phyloP scores from a whole-genome alignment of 2,329 filamentous ascomycete genomes.

The Epichloe glyceriae region DNA sequence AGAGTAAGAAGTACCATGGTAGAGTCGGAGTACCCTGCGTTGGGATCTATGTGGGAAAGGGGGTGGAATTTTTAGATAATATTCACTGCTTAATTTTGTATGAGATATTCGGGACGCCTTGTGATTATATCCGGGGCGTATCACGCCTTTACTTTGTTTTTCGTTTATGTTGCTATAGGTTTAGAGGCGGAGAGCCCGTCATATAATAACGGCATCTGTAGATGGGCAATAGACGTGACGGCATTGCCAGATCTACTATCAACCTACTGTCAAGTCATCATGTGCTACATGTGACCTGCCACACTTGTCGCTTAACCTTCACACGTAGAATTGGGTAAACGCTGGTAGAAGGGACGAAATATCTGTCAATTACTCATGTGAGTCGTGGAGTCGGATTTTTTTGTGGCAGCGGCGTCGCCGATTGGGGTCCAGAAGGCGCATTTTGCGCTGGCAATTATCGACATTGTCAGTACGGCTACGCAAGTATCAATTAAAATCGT shows the following conservation, averaged over 20 bases:
- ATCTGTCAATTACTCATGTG: too few species aligned
- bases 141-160: not conserved
- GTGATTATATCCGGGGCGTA: not conserved
- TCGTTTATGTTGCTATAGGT: not conserved
- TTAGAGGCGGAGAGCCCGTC: not conserved
- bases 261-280: not conserved
- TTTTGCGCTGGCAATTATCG: too few species aligned
- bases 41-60: not conserved
- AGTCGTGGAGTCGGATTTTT: too few species aligned
- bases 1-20: slow-evolving; percentile 38
- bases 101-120: not conserved
- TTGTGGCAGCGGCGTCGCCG: too few species aligned
- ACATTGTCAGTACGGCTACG: too few species aligned
- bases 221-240: not conserved
- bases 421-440: too few species aligned
- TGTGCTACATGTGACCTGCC: not conserved
- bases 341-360: too few species aligned
- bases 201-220: not conserved
- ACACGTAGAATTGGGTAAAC: too few species aligned
- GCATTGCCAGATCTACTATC: not conserved
- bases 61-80: not conserved
- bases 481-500: too few species aligned
- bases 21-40: not conserved
- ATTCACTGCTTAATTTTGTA: not conserved
- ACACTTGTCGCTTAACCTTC: too few species aligned